phyloP scores from a whole-genome alignment of 2,329 filamentous ascomycete species.

The Seiridium cupressi region DNA sequence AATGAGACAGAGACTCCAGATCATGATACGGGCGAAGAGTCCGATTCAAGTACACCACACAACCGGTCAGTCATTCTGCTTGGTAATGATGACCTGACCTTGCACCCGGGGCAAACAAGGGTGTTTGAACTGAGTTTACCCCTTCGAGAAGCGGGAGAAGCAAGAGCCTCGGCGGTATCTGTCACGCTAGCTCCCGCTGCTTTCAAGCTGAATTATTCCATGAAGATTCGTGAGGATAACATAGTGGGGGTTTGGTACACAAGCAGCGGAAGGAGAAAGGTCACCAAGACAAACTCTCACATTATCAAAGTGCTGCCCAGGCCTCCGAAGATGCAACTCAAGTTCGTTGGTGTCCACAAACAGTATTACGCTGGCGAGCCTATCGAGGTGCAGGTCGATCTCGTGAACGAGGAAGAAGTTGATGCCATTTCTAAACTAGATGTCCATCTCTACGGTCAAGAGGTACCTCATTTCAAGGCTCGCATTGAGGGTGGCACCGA shows the following conservation, averaged over 20 bases:
- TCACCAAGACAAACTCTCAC: conserved; percentile 48
- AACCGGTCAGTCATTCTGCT: conserved; percentile 38
- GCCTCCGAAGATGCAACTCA: conserved; percentile 86
- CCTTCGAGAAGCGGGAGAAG: conserved; percentile 79
- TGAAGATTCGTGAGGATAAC: conserved; percentile 47
- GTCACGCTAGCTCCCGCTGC: conserved; percentile 61
- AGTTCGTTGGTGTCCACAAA: conserved; percentile 56
- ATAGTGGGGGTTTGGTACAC: conserved; percentile 50
- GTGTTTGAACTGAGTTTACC: conserved; percentile 71
- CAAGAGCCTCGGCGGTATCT: conserved; percentile 61
- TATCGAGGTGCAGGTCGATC: conserved; percentile 65
- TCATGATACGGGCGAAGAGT: conserved; percentile 21
- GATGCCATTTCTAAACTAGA: conserved; percentile 71
- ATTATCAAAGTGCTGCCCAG: conserved; percentile 76
- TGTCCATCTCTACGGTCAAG: conserved; percentile 62
- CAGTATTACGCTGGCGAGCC: conserved; percentile 86
- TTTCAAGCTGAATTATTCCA: conserved; percentile 67
- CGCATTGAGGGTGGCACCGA: conserved; percentile 32
- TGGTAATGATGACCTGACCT: conserved; percentile 61
- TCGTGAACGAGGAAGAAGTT: conserved; percentile 78
- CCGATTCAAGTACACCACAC: conserved; percentile 21
- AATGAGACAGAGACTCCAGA: conserved; percentile 21
- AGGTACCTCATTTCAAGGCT: conserved; percentile 45
- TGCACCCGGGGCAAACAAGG: conserved; percentile 65
- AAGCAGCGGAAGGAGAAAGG: conserved; percentile 39